Percentiles rank a stretch among this genome's conserved stretches.
Evolutionary conservation across 2,329 filamentous ascomycete species (phyloP).

Genomic region (Aspergillus ibericus): DNA sequence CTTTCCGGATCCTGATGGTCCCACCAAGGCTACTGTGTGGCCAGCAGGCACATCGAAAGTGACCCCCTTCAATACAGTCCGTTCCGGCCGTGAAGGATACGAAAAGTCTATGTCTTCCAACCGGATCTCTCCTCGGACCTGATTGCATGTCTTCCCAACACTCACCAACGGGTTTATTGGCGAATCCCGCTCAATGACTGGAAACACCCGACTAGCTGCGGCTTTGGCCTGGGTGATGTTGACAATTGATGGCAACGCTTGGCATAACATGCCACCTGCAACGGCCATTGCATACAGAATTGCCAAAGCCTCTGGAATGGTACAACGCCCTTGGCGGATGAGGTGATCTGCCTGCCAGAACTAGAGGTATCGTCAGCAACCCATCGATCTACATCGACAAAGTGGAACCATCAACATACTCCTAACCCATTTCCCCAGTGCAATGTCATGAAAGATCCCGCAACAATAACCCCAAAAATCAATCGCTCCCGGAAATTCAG

Average conservation of each 20-base stretch:
- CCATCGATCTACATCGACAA: neutral
- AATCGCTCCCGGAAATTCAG: constrained; percentile 6
- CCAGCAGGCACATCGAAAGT: constrained; percentile 37
- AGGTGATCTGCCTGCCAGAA: constrained; percentile 10
- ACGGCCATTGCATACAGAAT: constrained; percentile 10
- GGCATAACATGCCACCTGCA: constrained; percentile 10
- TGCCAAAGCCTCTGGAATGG: constrained; percentile 7
- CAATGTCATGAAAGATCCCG: constrained; percentile 1
- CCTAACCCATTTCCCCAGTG: constrained; percentile 12
- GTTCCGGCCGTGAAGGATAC: constrained; percentile 43
- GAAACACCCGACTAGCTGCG: constrained; percentile 23
- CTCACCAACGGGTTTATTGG: constrained; percentile 34
- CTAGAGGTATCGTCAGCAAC: neutral
- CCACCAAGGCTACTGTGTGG: constrained; percentile 64
- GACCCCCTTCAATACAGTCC: constrained; percentile 35
- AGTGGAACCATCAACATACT: constrained; percentile 1
- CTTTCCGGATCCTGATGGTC: constrained; percentile 71
- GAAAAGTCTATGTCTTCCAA: constrained; percentile 37
- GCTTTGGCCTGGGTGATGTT: constrained; percentile 19
- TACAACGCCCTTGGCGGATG: constrained; percentile 5
- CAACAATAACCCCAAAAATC: constrained; percentile 6
- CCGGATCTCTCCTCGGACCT: constrained; percentile 32
- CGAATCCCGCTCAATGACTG: constrained; percentile 39
- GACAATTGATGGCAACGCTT: constrained; percentile 11
- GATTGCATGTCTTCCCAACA: constrained; percentile 15